Conservation (phyloP, 2,329 filamentous ascomycete species). For the Microsporum ferrugineum region DNA sequence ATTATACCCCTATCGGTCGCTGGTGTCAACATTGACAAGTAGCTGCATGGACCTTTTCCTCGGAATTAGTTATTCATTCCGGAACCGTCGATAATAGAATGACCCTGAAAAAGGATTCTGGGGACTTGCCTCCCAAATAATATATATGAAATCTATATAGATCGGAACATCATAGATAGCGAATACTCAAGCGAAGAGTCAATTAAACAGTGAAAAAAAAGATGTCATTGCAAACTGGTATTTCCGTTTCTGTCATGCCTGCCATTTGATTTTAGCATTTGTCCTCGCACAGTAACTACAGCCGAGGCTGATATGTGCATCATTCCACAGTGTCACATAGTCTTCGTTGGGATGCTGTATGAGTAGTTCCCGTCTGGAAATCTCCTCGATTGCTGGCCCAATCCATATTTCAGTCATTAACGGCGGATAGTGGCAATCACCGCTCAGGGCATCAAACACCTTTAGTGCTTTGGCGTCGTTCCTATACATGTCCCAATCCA, state of each 20-base stretch:
- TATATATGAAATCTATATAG: too few relatives aligned
- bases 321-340: slow-evolving; percentile 24
- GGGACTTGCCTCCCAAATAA: too few relatives aligned
- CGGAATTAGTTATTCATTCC: too few relatives aligned
- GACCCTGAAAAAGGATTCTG: too few relatives aligned
- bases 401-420: slow-evolving; percentile 31
- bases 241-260: slow-evolving; percentile 3
- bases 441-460: slow-evolving; percentile 23
- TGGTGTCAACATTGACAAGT: too few relatives aligned
- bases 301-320: slow-evolving; percentile 27
- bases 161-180: not conserved
- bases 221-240: not conserved
- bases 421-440: slow-evolving; percentile 19
- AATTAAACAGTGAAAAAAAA: not conserved
- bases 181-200: not conserved
- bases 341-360: slow-evolving; percentile 25
- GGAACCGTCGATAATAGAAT: too few relatives aligned
- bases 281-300: slow-evolving; percentile 23
- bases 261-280: slow-evolving; percentile 8
- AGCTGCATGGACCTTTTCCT: too few relatives aligned
- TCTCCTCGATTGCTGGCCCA: slow-evolving; percentile 25
- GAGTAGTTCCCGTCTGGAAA: slow-evolving; percentile 20
- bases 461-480: slow-evolving; percentile 29
- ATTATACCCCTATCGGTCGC: too few relatives aligned
- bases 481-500: slow-evolving; percentile 28